A percentile compares a stretch with the other conserved stretches of the same genome.
These are phyloP conservation scores for Perilla frutescens DNA, from an alignment of 257 asterid genomes.

Conservation along the genomic window DNA sequence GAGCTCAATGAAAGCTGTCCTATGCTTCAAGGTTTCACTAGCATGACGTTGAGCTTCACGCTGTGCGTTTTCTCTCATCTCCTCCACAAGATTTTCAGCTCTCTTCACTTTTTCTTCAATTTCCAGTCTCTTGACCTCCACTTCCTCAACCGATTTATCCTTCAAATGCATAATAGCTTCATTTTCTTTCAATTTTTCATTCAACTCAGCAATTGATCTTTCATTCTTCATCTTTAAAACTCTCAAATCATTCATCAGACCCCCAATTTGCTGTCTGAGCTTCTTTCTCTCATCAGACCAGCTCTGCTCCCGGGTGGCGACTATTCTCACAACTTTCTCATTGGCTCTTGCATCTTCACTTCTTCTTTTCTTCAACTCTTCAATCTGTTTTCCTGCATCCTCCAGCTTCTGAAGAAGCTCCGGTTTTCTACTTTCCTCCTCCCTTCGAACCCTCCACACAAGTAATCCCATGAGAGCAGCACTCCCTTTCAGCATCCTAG, in stretches of 20 bases:
- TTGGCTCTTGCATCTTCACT: slow-evolving; percentile 92
- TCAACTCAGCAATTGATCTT: slow-evolving; percentile 54
- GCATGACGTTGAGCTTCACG: slow-evolving; percentile 66
- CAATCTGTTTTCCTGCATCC: slow-evolving; percentile 54
- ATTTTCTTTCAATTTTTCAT: slow-evolving; percentile 54
- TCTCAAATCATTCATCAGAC: slow-evolving; percentile 67
- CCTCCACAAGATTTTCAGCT: slow-evolving; percentile 52
- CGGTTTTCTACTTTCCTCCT: slow-evolving; percentile 35
- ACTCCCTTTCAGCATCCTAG: slow-evolving; percentile 67
- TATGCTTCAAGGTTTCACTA: slow-evolving; percentile 63
- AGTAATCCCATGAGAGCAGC: slow-evolving; percentile 79
- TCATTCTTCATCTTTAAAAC: slow-evolving; percentile 50
- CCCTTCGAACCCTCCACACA: slow-evolving; percentile 64
- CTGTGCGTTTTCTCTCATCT: slow-evolving; percentile 50
- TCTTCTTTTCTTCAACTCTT: slow-evolving; percentile 64
- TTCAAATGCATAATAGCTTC: slow-evolving; percentile 52
- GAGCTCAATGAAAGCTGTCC: slow-evolving; percentile 81
- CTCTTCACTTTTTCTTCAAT: slow-evolving; percentile 57
- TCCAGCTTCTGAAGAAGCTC: slow-evolving; percentile 57
- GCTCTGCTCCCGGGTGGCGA: slow-evolving; percentile 81
- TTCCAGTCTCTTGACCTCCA: slow-evolving; percentile 50
- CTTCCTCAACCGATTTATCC: slow-evolving; percentile 59
- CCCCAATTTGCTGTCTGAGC: slow-evolving; percentile 72
- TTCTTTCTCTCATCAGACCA: slow-evolving; percentile 79
- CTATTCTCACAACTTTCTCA: slow-evolving; percentile 78